phyloP scores from a whole-genome alignment of 148 eudicot species.

The Cornus controversa region DNA sequence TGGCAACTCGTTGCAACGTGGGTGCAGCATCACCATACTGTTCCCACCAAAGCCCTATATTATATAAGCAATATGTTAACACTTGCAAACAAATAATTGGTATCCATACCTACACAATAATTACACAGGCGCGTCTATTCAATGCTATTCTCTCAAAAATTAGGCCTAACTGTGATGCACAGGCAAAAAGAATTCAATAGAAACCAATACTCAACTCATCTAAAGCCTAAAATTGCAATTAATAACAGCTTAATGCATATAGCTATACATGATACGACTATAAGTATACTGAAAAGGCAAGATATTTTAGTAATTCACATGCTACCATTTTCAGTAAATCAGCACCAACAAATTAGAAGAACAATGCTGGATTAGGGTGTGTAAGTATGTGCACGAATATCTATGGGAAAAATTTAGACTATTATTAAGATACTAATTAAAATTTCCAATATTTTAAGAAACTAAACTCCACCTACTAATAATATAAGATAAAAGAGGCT shows the following conservation, averaged over 20 bases:
- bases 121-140: not conserved
- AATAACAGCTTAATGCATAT: too few relatives aligned
- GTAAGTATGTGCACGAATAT: too few relatives aligned
- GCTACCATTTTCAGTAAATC: too few relatives aligned
- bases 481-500: not conserved
- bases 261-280: too few relatives aligned
- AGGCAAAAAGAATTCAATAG: too few relatives aligned
- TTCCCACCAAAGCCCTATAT: conserved; percentile 94
- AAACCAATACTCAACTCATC: not conserved
- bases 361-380: too few relatives aligned
- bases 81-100: not conserved
- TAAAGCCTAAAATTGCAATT: too few relatives aligned
- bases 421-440: too few relatives aligned
- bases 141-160: not conserved
- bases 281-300: too few relatives aligned
- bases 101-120: not conserved
- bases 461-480: not conserved
- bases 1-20: conserved; percentile 73
- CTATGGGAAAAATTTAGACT: too few relatives aligned
- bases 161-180: not conserved
- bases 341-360: too few relatives aligned
- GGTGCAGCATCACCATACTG: conserved; percentile 96
- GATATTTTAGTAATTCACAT: too few relatives aligned
- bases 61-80: not conserved
- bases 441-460: not conserved